Conservation (phyloP, 2,329 filamentous ascomycete species). For the Stagonosporopsis chrysanthemi region DNA sequence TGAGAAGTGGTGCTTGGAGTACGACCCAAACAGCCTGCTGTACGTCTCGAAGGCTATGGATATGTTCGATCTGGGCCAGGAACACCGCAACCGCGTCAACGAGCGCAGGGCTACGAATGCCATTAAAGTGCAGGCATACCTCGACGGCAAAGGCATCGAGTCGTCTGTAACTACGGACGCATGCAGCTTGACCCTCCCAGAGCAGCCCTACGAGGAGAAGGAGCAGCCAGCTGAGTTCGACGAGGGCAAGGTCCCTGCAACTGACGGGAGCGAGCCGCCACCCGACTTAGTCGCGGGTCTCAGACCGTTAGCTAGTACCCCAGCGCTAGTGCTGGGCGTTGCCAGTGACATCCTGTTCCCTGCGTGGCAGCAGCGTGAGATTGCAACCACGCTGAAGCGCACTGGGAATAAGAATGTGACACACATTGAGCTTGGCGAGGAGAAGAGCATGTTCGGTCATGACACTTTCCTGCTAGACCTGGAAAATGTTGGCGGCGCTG, state of each 20-base stretch:
- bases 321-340: constrained; percentile 89
- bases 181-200: constrained; percentile 85
- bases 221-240: constrained; percentile 54
- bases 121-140: constrained; percentile 61
- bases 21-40: constrained; percentile 92
- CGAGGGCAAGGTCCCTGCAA: constrained; percentile 41
- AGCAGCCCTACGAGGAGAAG: constrained; percentile 86
- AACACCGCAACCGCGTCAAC: constrained; percentile 70
- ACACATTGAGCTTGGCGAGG: constrained; percentile 91
- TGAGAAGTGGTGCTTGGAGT: constrained; percentile 97
- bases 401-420: constrained; percentile 82
- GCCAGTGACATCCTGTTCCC: constrained; percentile 97
- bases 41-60: constrained; percentile 99
- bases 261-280: constrained; percentile 64
- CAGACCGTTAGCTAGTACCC: constrained; percentile 73
- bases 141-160: constrained; percentile 40
- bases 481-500: constrained; percentile 85
- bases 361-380: constrained; percentile 95
- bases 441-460: constrained; percentile 93
- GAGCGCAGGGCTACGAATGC: constrained; percentile 68
- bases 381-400: constrained; percentile 80
- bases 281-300: constrained; percentile 82
- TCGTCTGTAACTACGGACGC: constrained; percentile 49
- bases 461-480: constrained; percentile 95
- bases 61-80: constrained; percentile 85